Percentiles rank a stretch among this genome's conserved stretches.
Conservation (phyloP, 2,329 filamentous ascomycete genomes). For the Zarea fungicola region DNA sequence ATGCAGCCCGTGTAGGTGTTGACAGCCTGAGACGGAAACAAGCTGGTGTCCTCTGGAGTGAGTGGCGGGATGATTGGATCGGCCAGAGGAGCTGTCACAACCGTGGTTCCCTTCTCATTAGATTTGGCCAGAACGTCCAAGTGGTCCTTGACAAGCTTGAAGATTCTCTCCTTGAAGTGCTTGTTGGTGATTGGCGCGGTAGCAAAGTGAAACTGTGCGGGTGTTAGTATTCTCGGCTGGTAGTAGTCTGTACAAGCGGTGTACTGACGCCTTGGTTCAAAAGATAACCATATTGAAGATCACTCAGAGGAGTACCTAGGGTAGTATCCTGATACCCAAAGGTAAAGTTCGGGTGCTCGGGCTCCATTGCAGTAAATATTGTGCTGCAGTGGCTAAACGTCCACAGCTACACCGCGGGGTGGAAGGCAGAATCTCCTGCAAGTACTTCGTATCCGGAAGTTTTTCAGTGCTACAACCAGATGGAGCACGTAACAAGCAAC, state of each 20-base stretch:
- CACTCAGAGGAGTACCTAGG: conserved; percentile 54
- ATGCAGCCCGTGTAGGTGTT: conserved; percentile 71
- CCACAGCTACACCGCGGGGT: conserved; percentile 1
- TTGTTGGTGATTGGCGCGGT: conserved; percentile 73
- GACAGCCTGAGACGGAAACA: conserved; percentile 63
- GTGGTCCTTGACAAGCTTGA: conserved; percentile 55
- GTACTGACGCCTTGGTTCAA: conserved; percentile 62
- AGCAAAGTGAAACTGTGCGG: conserved; percentile 69
- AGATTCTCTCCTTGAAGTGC: conserved; percentile 65
- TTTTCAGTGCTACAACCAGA: neutral
- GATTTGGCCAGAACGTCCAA: conserved; percentile 40
- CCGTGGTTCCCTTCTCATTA: conserved; percentile 33
- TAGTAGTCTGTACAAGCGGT: conserved; percentile 10
- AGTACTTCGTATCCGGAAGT: neutral
- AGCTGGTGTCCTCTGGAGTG: conserved; percentile 70
- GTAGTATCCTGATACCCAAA: conserved; percentile 71
- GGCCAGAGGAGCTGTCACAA: conserved; percentile 41
- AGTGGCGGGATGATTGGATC: conserved; percentile 62
- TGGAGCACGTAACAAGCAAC: neutral
- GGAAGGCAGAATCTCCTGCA: neutral
- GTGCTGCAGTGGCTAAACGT: conserved; percentile 15
- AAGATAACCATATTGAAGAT: conserved; percentile 60
- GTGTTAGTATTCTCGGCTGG: conserved; percentile 15
- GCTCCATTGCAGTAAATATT: conserved; percentile 1
- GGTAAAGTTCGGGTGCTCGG: conserved; percentile 51